Evolutionary conservation across 2,329 filamentous ascomycete genomes (phyloP), one percentile per base, ranked within the genome.

Genomic region (Cucurbitaria berberidis): DNA sequence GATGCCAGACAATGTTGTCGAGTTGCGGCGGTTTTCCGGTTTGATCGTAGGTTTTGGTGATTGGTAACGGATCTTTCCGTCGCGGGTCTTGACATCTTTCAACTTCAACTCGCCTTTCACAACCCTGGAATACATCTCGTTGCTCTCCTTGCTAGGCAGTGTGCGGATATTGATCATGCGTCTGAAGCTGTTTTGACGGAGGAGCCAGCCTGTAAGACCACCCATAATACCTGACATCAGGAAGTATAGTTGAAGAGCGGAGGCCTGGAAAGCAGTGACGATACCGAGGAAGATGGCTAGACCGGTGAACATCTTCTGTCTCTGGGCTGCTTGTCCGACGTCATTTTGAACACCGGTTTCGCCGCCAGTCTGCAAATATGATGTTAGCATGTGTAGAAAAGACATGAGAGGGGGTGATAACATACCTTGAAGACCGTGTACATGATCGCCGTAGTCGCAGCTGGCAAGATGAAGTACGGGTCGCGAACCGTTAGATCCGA

Each of bases 381-480:
- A 42, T 15, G 46, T 73, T 50, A 73, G 67, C 24, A 34, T 34
- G 4, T 39, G 19, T 22, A 7, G 21, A 27, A 10, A 35, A 8
- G 60, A 52, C 22, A 67, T 40, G 7, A 64, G 9, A 32, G 13
- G 6, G 5, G 16, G 22, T 21, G 16, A 34, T 1, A 39, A 76
- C 80, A 54, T 78, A 87, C 86, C 77, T 80, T 81, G 51, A 91
- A 77, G 45, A 85, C 82, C 24, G 79, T 62, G 61, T 82, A 84
- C 74, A 89, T 82, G 48, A 85, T 68, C 7, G 69, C 74, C 1
- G 86, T 82, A 3, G 86, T 85, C 1, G 81, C 51, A 2, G 85
- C 58, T 1, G 95, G 95, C 27, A 98, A 77, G 35, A 95, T 73
- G 63, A 85, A 93, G 66, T 82, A 88, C 0, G 95, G 93, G 74